These are phyloP conservation scores for Pseudophaeomoniella oleicola DNA, from an alignment of 2,329 filamentous ascomycete species.

Conservation along the genomic window DNA sequence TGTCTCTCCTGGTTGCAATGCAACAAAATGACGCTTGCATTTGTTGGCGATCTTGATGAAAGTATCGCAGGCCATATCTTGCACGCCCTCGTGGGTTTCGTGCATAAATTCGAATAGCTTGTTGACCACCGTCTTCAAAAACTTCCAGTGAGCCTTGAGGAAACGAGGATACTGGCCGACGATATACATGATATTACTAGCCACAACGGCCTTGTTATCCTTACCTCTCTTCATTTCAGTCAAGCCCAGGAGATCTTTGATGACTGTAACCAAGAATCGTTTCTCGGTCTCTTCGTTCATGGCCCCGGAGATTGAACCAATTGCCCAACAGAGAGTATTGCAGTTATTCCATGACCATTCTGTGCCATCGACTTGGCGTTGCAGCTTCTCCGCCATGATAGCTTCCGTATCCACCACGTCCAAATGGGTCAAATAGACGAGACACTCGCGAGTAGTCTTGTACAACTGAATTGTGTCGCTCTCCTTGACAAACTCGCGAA, in stretches of 20 bases:
- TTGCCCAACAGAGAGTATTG: constrained; percentile 98
- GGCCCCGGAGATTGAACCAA: constrained; percentile 92
- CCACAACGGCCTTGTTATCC: constrained; percentile 98
- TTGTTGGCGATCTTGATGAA: constrained; percentile 99
- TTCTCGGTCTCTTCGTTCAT: constrained; percentile 99
- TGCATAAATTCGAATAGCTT: constrained; percentile 99
- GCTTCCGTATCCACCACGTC: constrained; percentile 95
- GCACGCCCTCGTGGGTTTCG: constrained; percentile 95
- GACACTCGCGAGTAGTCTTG: constrained; percentile 93
- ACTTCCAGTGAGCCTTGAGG: constrained; percentile 98
- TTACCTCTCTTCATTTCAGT: constrained; percentile 99
- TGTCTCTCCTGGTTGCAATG: constrained; percentile 79
- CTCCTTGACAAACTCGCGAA: constrained; percentile 98
- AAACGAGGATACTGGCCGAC: constrained; percentile 97
- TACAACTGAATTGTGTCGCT: constrained; percentile 98
- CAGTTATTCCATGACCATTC: constrained; percentile 99
- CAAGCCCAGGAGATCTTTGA: constrained; percentile 89
- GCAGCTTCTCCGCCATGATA: constrained; percentile 98
- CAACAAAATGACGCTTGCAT: constrained; percentile 93
- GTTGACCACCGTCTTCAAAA: constrained; percentile 98
- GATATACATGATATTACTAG: constrained; percentile 99
- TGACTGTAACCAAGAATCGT: constrained; percentile 93
- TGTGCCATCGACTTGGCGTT: constrained; percentile 81
- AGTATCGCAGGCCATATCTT: constrained; percentile 99
- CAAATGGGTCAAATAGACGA: constrained; percentile 93